A percentile compares a stretch with the other conserved stretches of the same genome.
Evolutionary conservation across 2,329 filamentous ascomycete genomes (phyloP).

Genomic region (Aureobasidium sp.): DNA sequence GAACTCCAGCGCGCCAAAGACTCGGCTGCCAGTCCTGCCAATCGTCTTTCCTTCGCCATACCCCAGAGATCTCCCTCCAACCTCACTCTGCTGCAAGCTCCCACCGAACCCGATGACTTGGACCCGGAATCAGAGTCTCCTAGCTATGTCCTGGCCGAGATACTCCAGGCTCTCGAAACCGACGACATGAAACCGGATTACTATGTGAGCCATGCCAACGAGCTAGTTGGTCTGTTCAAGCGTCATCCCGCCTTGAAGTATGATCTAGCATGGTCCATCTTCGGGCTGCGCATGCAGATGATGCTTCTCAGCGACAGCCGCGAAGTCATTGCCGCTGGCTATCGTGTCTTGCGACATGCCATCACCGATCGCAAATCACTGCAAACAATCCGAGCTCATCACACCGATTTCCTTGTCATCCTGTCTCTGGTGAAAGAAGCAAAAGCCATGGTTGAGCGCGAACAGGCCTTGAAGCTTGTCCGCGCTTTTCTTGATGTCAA

Average conservation of each 20-base stretch:
- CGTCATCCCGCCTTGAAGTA: conserved; percentile 90
- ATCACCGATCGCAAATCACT: conserved; percentile 88
- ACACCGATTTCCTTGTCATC: conserved; percentile 89
- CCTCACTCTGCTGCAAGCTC: conserved; percentile 22
- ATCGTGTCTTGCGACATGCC: conserved; percentile 86
- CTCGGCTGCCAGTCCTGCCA: conserved; percentile 33
- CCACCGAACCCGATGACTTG: conserved; percentile 36
- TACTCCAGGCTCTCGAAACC: conserved; percentile 80
- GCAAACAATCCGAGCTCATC: conserved; percentile 75
- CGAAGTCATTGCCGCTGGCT: conserved; percentile 91
- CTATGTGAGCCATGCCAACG: conserved; percentile 89
- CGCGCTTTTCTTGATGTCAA: conserved; percentile 94
- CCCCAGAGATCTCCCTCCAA: conserved; percentile 47
- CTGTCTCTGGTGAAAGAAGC: conserved; percentile 89
- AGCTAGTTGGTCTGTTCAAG: conserved; percentile 92
- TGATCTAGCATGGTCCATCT: conserved; percentile 91
- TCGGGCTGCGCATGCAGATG: conserved; percentile 85
- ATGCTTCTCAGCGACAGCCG: conserved; percentile 94
- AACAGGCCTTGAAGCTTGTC: conserved; percentile 95
- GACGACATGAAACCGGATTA: conserved; percentile 87
- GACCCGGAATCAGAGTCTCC: conserved; percentile 76
- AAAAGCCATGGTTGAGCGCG: conserved; percentile 93
- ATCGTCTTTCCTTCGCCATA: conserved; percentile 10
- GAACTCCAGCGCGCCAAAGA: conserved; percentile 54
- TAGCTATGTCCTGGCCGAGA: conserved; percentile 82